A percentile compares a stretch with the other conserved stretches of the same genome.
Conservation (phyloP, 139 green algal species). For the Dunaliella primolecta region DNA sequence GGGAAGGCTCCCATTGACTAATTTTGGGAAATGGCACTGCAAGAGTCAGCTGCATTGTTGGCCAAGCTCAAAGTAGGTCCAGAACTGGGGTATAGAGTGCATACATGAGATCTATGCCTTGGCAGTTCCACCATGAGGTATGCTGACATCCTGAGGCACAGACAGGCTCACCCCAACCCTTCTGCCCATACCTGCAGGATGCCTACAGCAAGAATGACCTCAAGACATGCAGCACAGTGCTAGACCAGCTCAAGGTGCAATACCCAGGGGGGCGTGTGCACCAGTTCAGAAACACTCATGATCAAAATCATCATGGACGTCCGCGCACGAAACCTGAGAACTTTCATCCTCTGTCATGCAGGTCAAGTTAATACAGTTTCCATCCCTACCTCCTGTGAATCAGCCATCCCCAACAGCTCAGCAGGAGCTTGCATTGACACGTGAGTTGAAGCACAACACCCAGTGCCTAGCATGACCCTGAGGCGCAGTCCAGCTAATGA, state of each 20-base stretch:
- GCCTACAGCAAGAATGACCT: slow-evolving; percentile 51
- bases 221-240: slow-evolving; percentile 29
- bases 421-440: slow-evolving; percentile 73
- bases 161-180: too few species aligned
- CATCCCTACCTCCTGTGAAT: slow-evolving; percentile 65
- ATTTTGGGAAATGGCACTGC: slow-evolving; percentile 3
- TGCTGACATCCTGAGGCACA: too few species aligned
- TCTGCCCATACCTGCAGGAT: slow-evolving; percentile 30
- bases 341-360: slow-evolving; percentile 29
- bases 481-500: too few species aligned
- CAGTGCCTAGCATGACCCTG: too few species aligned
- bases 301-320: too few species aligned
- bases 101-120: too few species aligned
- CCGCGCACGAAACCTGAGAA: too few species aligned
- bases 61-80: slow-evolving; percentile 51
- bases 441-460: too few species aligned
- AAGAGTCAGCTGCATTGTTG: slow-evolving; percentile 11
- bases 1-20: too few species aligned
- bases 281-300: too few species aligned
- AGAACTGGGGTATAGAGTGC: neutral
- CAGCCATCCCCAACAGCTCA: slow-evolving; percentile 57
- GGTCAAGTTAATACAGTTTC: slow-evolving; percentile 76
- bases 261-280: too few species aligned
- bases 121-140: too few species aligned
- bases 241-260: slow-evolving; percentile 59